phyloP scores from a whole-genome alignment of 495 filamentous ascomycete genomes.

The Thozetella sp. region DNA sequence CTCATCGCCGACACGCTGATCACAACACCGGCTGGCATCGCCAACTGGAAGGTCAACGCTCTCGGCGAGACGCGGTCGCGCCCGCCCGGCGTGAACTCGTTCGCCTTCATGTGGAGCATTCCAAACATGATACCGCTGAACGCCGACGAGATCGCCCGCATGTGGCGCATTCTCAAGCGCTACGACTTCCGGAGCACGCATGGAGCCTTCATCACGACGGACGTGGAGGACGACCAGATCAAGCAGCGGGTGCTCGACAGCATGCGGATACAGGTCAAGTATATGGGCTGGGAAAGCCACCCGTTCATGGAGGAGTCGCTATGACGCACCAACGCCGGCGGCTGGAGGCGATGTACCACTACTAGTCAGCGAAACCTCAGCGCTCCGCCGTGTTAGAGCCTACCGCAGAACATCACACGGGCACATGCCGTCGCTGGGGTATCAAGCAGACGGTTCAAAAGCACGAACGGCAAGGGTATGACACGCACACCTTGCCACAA shows the following conservation, averaged over 20 bases:
- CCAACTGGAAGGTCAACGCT: constrained; percentile 36
- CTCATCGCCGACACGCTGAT: constrained; percentile 74
- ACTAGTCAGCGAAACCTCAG: too few relatives aligned
- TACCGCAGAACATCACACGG: too few relatives aligned
- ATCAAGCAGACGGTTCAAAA: too few relatives aligned
- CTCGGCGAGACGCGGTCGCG: constrained; percentile 37
- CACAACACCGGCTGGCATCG: constrained; percentile 59
- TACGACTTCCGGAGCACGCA: constrained; percentile 66
- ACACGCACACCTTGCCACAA: too few relatives aligned
- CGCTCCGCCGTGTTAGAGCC: too few relatives aligned
- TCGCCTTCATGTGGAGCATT: constrained; percentile 77
- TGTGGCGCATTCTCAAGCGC: constrained; percentile 53
- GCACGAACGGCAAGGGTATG: too few relatives aligned
- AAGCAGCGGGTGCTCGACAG: constrained; percentile 71
- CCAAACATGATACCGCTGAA: constrained; percentile 79
- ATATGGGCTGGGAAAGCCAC: constrained; percentile 56
- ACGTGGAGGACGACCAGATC: constrained; percentile 56
- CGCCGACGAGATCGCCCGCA: constrained; percentile 52
- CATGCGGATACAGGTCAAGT: constrained; percentile 68
- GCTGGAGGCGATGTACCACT: too few relatives aligned
- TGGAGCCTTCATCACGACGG: constrained; percentile 63
- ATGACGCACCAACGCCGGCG: neutral
- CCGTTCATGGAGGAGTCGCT: constrained; percentile 35
- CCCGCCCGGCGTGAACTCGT: constrained; percentile 59
- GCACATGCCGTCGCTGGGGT: too few relatives aligned